These are phyloP conservation scores for Forsythia suspensa DNA, from an alignment of 257 asterid species.

Conservation along the genomic window DNA sequence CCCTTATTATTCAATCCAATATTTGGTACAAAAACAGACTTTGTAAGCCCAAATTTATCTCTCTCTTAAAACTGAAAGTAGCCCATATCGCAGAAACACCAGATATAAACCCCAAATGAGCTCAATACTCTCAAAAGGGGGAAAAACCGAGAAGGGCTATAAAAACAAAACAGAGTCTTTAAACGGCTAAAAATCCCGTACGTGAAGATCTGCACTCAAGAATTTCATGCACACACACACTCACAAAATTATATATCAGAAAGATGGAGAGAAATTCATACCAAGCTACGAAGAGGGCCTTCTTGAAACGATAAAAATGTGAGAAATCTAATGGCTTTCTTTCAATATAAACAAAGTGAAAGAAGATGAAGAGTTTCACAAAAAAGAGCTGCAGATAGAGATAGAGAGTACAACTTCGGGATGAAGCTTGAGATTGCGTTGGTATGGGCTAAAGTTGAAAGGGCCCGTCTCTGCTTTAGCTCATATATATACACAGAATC, in stretches of 20 bases:
- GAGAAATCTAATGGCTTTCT: slow-evolving; percentile 9
- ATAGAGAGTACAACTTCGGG: slow-evolving; percentile 12
- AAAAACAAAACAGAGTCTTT: too few species aligned
- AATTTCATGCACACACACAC: not conserved
- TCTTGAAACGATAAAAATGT: not conserved
- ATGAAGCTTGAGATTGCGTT: slow-evolving; percentile 23
- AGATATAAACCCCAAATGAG: slow-evolving; percentile 6
- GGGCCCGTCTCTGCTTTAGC: not conserved
- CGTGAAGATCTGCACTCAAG: too few species aligned
- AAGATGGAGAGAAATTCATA: slow-evolving; percentile 18
- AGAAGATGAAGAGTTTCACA: not conserved
- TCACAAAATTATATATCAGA: not conserved
- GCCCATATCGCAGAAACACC: not conserved
- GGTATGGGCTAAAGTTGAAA: slow-evolving; percentile 19
- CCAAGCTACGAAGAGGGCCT: slow-evolving; percentile 16
- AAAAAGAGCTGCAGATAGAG: not conserved
- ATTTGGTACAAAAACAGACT: not conserved
- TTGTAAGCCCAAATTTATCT: not conserved
- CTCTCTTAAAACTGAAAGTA: not conserved
- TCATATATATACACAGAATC: slow-evolving; percentile 12
- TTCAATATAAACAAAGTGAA: not conserved
- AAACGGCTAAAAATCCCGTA: too few species aligned
- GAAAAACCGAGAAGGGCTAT: too few species aligned
- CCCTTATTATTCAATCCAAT: not conserved
- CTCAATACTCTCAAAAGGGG: not conserved